These are phyloP conservation scores for Hymenoscyphus albidus DNA, from an alignment of 2,329 filamentous ascomycete species.

Conservation along the genomic window DNA sequence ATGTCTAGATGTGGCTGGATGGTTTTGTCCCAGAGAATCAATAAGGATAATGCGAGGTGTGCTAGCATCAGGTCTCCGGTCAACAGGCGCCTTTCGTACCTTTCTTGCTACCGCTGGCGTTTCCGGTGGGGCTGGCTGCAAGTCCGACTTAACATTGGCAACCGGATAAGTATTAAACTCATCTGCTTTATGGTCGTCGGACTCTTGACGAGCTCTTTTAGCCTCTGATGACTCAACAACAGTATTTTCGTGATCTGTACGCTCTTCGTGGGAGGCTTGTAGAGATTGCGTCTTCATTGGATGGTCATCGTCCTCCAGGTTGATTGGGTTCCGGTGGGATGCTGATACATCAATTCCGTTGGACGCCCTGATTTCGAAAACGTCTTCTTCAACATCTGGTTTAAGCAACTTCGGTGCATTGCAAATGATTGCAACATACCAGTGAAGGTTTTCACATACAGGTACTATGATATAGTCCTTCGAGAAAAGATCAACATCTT, in stretches of 20 bases:
- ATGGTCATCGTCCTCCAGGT: constrained; percentile 7
- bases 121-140: constrained; percentile 29
- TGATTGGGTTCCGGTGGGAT: background rate
- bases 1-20: constrained; percentile 59
- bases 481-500: constrained; percentile 75
- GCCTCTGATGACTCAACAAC: background rate
- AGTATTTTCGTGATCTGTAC: background rate
- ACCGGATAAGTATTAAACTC: constrained; percentile 1
- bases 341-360: background rate
- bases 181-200: background rate
- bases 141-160: constrained; percentile 15
- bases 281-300: constrained; percentile 3
- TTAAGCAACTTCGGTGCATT: constrained; percentile 66
- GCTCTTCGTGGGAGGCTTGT: background rate
- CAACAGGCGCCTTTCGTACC: constrained; percentile 30
- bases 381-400: constrained; percentile 3
- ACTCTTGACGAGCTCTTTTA: constrained; percentile 15
- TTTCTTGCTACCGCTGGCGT: constrained; percentile 26
- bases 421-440: constrained; percentile 95
- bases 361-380: background rate
- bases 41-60: constrained; percentile 76
- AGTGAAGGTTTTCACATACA: constrained; percentile 82
- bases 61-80: constrained; percentile 44
- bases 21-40: constrained; percentile 71
- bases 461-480: constrained; percentile 90